A percentile compares a stretch with the other conserved stretches of the same genome.
Conservation (phyloP, 1,139 yeast genomes). For the Fermentozyma sake region DNA sequence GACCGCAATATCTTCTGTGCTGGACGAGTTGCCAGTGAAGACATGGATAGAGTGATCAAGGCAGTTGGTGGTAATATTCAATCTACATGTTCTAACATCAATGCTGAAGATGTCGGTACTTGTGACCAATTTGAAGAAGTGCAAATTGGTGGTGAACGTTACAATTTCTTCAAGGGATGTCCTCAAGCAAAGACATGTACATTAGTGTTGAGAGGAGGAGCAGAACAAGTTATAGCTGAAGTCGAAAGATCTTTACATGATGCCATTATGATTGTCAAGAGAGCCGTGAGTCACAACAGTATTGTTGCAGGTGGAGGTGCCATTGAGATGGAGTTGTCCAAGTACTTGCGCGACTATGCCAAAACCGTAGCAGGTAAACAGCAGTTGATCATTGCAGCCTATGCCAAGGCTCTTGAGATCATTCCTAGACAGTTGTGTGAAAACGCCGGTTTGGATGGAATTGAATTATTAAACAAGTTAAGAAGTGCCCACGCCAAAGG, state of each 20-base stretch:
- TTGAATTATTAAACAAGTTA: constrained; percentile 82
- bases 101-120: constrained; percentile 68
- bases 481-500: constrained; percentile 95
- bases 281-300: constrained; percentile 81
- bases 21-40: constrained; percentile 86
- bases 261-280: constrained; percentile 96
- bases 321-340: constrained; percentile 94
- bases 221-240: constrained; percentile 97
- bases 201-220: constrained; percentile 90
- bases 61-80: constrained; percentile 95
- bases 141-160: constrained; percentile 94
- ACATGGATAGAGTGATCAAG: constrained; percentile 84
- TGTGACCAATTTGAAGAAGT: constrained; percentile 86
- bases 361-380: constrained; percentile 92
- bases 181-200: constrained; percentile 94
- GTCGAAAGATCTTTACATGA: constrained; percentile 96
- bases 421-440: constrained; percentile 97
- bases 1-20: constrained; percentile 97
- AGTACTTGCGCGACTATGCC: constrained; percentile 80
- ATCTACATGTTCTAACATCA: constrained; percentile 81
- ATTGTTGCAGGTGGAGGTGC: constrained; percentile 99
- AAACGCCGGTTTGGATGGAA: constrained; percentile 96
- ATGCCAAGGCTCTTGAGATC: constrained; percentile 90
- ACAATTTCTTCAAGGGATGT: constrained; percentile 88
- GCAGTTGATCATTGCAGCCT: constrained; percentile 85